phyloP scores from a whole-genome alignment of 306 rosid species.

The Fragaria ananassa region DNA sequence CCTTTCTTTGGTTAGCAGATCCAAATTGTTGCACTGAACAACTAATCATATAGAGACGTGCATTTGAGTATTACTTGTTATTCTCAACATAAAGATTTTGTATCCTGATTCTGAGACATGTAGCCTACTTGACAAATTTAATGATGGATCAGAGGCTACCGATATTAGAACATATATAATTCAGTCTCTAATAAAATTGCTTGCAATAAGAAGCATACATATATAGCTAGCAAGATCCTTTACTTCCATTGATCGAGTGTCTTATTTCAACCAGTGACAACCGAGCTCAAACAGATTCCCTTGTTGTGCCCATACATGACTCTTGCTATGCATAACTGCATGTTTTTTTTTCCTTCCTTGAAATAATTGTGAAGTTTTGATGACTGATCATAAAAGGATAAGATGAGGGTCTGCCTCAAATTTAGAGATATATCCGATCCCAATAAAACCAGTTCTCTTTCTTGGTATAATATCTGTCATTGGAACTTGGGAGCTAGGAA shows the following conservation, averaged over 20 bases:
- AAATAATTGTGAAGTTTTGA: neutral
- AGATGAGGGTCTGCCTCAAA: neutral
- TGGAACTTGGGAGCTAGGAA: neutral
- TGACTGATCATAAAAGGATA: neutral
- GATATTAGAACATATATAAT: neutral
- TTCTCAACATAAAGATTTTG: neutral
- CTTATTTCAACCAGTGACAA: neutral
- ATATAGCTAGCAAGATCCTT: neutral
- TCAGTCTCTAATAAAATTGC: neutral
- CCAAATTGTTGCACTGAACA: neutral
- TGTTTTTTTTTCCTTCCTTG: neutral
- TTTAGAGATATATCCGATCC: neutral
- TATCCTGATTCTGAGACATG: neutral
- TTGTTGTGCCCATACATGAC: neutral
- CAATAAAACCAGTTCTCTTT: neutral
- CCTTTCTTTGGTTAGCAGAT: neutral
- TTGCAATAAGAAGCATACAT: neutral
- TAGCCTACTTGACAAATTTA: neutral
- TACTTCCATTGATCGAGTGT: constrained; percentile 1
- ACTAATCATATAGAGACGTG: neutral
- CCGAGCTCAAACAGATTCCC: neutral
- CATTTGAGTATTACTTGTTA: neutral
- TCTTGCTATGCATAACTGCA: neutral
- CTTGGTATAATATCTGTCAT: neutral
- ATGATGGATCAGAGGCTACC: neutral